A percentile compares a stretch with the other conserved stretches of the same genome.
Conservation (phyloP, 371 early-diverging fungal species). For the Mucor mucedo region DNA sequence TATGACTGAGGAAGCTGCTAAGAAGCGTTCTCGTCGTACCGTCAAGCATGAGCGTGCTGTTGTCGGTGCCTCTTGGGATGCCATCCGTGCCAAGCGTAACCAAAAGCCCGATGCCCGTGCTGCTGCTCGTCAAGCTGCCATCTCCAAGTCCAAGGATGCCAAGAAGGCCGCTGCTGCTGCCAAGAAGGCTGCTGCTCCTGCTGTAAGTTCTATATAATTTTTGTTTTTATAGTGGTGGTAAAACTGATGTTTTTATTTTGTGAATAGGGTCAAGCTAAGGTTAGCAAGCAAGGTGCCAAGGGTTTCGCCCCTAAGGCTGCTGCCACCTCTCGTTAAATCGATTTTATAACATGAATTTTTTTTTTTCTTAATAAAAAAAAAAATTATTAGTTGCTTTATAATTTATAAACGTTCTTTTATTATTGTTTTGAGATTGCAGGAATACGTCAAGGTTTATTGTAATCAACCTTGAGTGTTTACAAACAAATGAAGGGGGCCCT, state of each 20-base stretch:
- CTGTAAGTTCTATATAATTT: slow-evolving; percentile 24
- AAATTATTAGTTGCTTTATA: neutral
- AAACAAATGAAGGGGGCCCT: too few relatives aligned
- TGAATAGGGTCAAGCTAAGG: slow-evolving; percentile 57
- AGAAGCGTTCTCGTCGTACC: slow-evolving; percentile 93
- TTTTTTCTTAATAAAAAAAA: slow-evolving; percentile 5
- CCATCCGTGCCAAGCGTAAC: slow-evolving; percentile 94
- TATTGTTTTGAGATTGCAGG: too few relatives aligned
- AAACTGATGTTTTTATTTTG: neutral
- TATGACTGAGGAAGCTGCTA: slow-evolving; percentile 92
- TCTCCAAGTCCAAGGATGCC: slow-evolving; percentile 87
- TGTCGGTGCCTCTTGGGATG: slow-evolving; percentile 94
- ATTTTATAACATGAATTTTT: neutral
- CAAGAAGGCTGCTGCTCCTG: slow-evolving; percentile 66
- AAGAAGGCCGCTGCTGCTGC: slow-evolving; percentile 80
- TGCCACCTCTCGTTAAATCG: slow-evolving; percentile 85
- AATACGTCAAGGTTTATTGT: too few relatives aligned
- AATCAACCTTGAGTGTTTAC: too few relatives aligned
- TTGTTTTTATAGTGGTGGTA: neutral
- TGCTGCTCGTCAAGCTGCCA: slow-evolving; percentile 89
- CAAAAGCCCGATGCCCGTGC: slow-evolving; percentile 95
- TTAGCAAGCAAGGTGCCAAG: slow-evolving; percentile 88
- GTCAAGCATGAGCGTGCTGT: slow-evolving; percentile 97
- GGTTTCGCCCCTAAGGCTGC: slow-evolving; percentile 85
- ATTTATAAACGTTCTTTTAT: too few relatives aligned